Evolutionary conservation across 1,284 basidiomycete genomes (phyloP).

Genomic region (Puccinia coronata): DNA sequence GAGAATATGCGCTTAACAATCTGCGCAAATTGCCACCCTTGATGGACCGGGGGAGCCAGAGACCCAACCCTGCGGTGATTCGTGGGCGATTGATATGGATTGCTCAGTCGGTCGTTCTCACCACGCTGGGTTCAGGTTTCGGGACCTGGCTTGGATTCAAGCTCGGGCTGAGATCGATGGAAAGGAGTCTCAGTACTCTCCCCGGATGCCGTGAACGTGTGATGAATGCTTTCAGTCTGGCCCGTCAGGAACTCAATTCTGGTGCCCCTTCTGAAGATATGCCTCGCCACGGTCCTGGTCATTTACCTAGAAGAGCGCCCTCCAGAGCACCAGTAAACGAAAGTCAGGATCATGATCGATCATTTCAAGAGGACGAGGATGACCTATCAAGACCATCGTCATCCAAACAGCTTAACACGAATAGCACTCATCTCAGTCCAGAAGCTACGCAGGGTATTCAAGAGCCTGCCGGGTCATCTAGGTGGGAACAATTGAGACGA

Average conservation of each 20-base stretch:
- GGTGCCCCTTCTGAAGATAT: neutral
- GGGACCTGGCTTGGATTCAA: constrained; percentile 43
- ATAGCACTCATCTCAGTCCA: too few relatives aligned
- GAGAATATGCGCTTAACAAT: constrained; percentile 12
- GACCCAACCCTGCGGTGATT: constrained; percentile 15
- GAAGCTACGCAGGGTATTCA: neutral
- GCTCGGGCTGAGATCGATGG: constrained; percentile 22
- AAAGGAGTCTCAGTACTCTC: neutral
- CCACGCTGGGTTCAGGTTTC: constrained; percentile 30
- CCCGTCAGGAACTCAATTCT: constrained; percentile 15
- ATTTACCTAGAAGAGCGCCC: neutral
- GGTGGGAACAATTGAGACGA: constrained; percentile 34
- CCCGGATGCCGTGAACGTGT: constrained; percentile 21
- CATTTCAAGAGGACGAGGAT: neutral
- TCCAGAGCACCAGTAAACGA: neutral
- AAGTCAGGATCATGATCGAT: neutral
- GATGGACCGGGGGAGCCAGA: constrained; percentile 5
- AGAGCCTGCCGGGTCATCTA: neutral
- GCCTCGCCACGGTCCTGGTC: neutral
- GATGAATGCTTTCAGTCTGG: neutral
- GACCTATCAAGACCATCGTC: neutral
- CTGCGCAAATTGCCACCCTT: constrained; percentile 7
- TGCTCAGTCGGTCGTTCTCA: constrained; percentile 16
- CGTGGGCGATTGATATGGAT: constrained; percentile 26
- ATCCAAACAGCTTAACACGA: neutral